phyloP scores from a whole-genome alignment of 345 rosid genomes.

The Gossypium rotundifolium region DNA sequence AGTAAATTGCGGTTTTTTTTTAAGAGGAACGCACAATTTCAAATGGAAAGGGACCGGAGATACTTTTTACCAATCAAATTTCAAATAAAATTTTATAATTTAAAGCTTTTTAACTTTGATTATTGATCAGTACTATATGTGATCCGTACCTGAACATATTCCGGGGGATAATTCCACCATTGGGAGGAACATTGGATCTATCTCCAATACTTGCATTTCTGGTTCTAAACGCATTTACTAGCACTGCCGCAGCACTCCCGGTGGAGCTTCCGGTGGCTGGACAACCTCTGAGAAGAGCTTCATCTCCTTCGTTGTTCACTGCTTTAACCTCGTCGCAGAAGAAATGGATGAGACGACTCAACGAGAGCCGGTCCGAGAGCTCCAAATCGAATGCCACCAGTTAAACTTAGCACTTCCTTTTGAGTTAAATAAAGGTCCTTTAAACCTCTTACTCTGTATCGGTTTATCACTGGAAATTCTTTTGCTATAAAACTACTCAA shows the following conservation, averaged over 20 bases:
- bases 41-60: too few species aligned
- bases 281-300: slow-evolving; percentile 19
- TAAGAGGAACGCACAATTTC: too few species aligned
- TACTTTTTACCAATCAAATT: too few species aligned
- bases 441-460: background rate
- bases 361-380: slow-evolving; percentile 24
- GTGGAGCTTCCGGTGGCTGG: slow-evolving; percentile 58
- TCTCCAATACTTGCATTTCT: slow-evolving; percentile 84
- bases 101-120: too few species aligned
- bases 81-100: too few species aligned
- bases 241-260: slow-evolving; percentile 77
- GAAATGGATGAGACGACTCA: slow-evolving; percentile 70
- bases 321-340: slow-evolving; percentile 35
- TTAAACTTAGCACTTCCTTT: slow-evolving; percentile 11
- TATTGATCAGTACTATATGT: slow-evolving; percentile 59
- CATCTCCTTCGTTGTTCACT: slow-evolving; percentile 17
- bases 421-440: slow-evolving; percentile 1
- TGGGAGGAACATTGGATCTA: slow-evolving; percentile 78
- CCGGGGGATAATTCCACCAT: slow-evolving; percentile 90
- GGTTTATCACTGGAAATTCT: background rate
- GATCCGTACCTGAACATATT: slow-evolving; percentile 96
- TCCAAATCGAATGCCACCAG: slow-evolving; percentile 6
- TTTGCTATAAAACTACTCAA: background rate
- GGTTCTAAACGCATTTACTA: slow-evolving; percentile 75
- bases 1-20: too few species aligned